Base-by-base conservation (phyloP, 306 rosid species). In the Rosa chinensis region DNA sequence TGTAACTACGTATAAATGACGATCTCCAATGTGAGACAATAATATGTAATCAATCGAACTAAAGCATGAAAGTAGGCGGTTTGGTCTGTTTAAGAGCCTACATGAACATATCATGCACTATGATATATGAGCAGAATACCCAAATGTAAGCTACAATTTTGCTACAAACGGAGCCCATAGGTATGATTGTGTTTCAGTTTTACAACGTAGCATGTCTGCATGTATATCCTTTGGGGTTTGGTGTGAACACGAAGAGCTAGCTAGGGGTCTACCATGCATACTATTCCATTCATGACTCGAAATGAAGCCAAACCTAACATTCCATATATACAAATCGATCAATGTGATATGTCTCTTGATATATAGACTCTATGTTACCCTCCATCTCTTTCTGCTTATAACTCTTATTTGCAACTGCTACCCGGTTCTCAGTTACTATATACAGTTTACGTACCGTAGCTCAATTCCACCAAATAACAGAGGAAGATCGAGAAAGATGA, bases 251-350 rank as follows among this genome's bases (percentile, higher is more conserved):
- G 42, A 62, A 42, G 18, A 62, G 68, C 70, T 87, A 71, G 56
- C 56, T 73, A 21, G 72, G 88, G 89, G 86, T 74, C 86, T 49
- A 83, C 79, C 78, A 80, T 45, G 28, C 76, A 35, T 77, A 82
- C 52, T 59, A 66, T 81, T 79, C 53, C 8, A 28, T 32, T 64
- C 70, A 35, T 13, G 0, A 63, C n/a, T 13, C 10, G 82, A 62
- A 76, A 61, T 63, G 71, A 62, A 40, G 40, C 71, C 59, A 32
- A 62, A 76, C 35, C 14, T 28, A 76, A n/a, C 58, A 18, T 28
- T 59, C 18, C 67, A 25, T 35, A 64, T 32, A 35, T 35, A 64
- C 70, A 64, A 64, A 28, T 35, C 40, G 70, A 64, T 64, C 70
- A 32, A 25, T 35, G 44, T 21, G 48, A 62, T 61, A 61, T 44